Base-by-base conservation (phyloP, 1,139 yeast genomes). In the Yueomyces sp. region DNA sequence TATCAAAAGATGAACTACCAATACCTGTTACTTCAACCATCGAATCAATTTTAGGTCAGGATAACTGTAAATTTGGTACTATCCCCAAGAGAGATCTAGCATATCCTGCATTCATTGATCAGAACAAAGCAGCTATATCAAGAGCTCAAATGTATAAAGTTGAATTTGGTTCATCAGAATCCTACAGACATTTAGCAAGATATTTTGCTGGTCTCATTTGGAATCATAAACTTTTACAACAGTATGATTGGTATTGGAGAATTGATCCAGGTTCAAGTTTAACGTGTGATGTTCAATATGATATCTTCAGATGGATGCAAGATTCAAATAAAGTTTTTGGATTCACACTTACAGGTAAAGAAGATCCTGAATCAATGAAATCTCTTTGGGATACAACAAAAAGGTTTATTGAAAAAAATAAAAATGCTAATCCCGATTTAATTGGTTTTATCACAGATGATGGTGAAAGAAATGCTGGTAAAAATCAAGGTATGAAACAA, bases 211-310 rank as follows among this genome's bases (percentile, higher is more conserved):
- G 96, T 1, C 84, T 86, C 65, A 86, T 89, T 69, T 87, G 78
- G 73, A 73, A 84, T 65, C 93, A 85, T 56, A 78, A 77, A 39
- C 60, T 81, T 40, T 65, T 86, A 73, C 70, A 69, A 45, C 78
- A 81, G 34, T 86, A 77, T 61, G 86, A 81, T 52, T 86, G 83
- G 71, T 87, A 87, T 70, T 87, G 96, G 96, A 79, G 96, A 65
- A 95, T 87, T 43, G 96, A 89, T 65, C 96, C 96, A 32, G 82
- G 77, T 56, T 76, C 81, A 57, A 70, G 74, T 57, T 69, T 85
- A 43, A 79, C 67, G 61, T 86, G 95, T 69, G 93, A 85, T 60
- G 69, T 86, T 52, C 78, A 80, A 54, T 81, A 82, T 58, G 95
- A 86, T 62, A 72, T 84, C 36, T 86, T 86, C 72, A 75, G 78